Evolutionary conservation across 2,329 filamentous ascomycete species (phyloP).

Genomic region (Diaporthe ilicicola): DNA sequence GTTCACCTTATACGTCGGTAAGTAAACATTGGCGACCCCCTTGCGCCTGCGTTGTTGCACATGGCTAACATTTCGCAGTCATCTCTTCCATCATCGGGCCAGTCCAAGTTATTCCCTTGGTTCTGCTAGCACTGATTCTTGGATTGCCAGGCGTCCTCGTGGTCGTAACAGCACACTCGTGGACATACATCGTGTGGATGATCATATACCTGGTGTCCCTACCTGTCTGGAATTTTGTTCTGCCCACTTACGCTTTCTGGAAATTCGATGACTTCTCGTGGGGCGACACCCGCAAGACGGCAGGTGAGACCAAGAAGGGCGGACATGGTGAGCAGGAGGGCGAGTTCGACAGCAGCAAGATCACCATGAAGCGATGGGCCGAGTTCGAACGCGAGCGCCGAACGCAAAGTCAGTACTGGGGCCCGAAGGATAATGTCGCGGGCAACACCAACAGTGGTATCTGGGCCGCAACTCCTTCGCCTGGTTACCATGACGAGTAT

Average conservation of each 20-base stretch:
- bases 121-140: slow-evolving; percentile 88
- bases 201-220: slow-evolving; percentile 91
- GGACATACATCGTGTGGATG: slow-evolving; percentile 97
- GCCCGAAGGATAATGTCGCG: slow-evolving; percentile 60
- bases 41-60: background rate
- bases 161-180: slow-evolving; percentile 89
- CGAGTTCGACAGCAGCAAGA: slow-evolving; percentile 98
- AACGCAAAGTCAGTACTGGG: slow-evolving; percentile 59
- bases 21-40: slow-evolving; percentile 49
- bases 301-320: slow-evolving; percentile 86
- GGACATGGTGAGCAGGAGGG: slow-evolving; percentile 84
- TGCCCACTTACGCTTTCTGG: slow-evolving; percentile 96
- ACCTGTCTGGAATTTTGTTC: slow-evolving; percentile 96
- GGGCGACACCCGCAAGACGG: slow-evolving; percentile 97
- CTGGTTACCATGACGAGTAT: slow-evolving; percentile 61
- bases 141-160: slow-evolving; percentile 93
- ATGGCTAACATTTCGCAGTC: slow-evolving; percentile 57
- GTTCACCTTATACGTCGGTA: slow-evolving; percentile 96
- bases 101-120: slow-evolving; percentile 87
- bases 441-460: slow-evolving; percentile 43
- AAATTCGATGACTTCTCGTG: slow-evolving; percentile 99
- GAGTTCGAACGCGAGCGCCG: slow-evolving; percentile 84
- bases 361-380: slow-evolving; percentile 98
- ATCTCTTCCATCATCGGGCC: slow-evolving; percentile 84
- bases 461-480: slow-evolving; percentile 51